A percentile compares a stretch with the other conserved stretches of the same genome.
Evolutionary conservation across 495 filamentous ascomycete genomes (phyloP).

Genomic region (Pseudoneurospora amorphoporcata): DNA sequence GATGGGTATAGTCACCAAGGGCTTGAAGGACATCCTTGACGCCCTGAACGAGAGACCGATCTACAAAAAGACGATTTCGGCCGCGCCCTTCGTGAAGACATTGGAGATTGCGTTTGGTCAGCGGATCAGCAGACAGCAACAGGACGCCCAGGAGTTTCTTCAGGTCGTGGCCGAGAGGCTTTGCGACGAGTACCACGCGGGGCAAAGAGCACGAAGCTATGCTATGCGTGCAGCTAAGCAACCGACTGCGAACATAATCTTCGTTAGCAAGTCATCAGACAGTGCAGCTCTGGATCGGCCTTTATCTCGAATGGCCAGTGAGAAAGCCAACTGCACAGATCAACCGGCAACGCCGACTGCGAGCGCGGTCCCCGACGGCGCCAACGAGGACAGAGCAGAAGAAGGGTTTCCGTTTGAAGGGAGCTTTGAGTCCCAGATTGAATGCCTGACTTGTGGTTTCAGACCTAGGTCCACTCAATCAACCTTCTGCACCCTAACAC

Average conservation of each 20-base stretch:
- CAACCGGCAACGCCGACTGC: slow-evolving; percentile 2
- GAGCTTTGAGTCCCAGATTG: slow-evolving; percentile 78
- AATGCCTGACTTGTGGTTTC: slow-evolving; percentile 82
- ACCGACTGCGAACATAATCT: neutral
- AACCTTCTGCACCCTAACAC: slow-evolving; percentile 81
- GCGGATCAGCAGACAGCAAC: slow-evolving; percentile 84
- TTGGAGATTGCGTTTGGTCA: slow-evolving; percentile 81
- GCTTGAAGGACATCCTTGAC: slow-evolving; percentile 86
- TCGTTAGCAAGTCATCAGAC: neutral
- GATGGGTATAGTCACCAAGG: slow-evolving; percentile 70
- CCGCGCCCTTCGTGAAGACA: slow-evolving; percentile 62
- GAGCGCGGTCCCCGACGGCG: slow-evolving; percentile 7
- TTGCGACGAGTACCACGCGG: slow-evolving; percentile 87
- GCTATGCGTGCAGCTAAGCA: slow-evolving; percentile 8
- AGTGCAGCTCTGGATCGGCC: neutral
- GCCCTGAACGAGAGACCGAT: slow-evolving; percentile 89
- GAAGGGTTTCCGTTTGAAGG: slow-evolving; percentile 82
- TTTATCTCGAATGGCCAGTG: neutral
- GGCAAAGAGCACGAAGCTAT: slow-evolving; percentile 52
- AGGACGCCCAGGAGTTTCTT: slow-evolving; percentile 97
- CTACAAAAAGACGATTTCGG: slow-evolving; percentile 87
- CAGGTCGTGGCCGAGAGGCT: slow-evolving; percentile 88
- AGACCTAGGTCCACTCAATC: slow-evolving; percentile 73
- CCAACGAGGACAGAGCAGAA: slow-evolving; percentile 36
- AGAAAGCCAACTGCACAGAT: neutral